A percentile compares a stretch with the other conserved stretches of the same genome.
These are phyloP conservation scores for Alternaria gansuensis DNA, from an alignment of 2,329 filamentous ascomycete species.

Conservation along the genomic window DNA sequence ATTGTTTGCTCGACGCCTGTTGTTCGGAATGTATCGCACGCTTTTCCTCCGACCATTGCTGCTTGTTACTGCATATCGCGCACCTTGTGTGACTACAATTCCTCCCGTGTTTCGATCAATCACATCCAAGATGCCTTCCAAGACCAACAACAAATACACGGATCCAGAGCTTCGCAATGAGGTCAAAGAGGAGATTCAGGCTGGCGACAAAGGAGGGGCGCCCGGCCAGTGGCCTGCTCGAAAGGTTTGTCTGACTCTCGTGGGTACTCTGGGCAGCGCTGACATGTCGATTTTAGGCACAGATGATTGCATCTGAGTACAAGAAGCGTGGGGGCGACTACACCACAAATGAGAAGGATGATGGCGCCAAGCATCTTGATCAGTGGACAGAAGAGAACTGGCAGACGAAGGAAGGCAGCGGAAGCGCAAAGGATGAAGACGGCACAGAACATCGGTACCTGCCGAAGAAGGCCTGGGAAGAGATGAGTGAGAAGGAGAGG, in stretches of 20 bases:
- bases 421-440: constrained; percentile 55
- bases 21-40: constrained; percentile 12
- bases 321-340: constrained; percentile 60
- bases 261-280: background rate
- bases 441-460: constrained; percentile 16
- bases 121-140: constrained; percentile 53
- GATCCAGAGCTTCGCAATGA: constrained; percentile 58
- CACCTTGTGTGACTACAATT: background rate
- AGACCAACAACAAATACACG: constrained; percentile 56
- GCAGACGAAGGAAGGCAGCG: constrained; percentile 60
- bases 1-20: constrained; percentile 5
- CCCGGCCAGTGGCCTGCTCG: constrained; percentile 61
- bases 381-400: constrained; percentile 61
- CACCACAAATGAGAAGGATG: constrained; percentile 57
- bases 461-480: constrained; percentile 60
- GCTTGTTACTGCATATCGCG: background rate
- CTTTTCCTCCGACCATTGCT: background rate
- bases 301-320: constrained; percentile 59
- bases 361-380: constrained; percentile 56
- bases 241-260: constrained; percentile 47
- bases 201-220: constrained; percentile 58
- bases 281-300: constrained; percentile 44
- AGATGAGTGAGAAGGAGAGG: constrained; percentile 53
- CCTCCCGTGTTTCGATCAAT: background rate
- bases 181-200: constrained; percentile 59